phyloP scores from a whole-genome alignment of 495 filamentous ascomycete species.

The Coniosporium apollinis region DNA sequence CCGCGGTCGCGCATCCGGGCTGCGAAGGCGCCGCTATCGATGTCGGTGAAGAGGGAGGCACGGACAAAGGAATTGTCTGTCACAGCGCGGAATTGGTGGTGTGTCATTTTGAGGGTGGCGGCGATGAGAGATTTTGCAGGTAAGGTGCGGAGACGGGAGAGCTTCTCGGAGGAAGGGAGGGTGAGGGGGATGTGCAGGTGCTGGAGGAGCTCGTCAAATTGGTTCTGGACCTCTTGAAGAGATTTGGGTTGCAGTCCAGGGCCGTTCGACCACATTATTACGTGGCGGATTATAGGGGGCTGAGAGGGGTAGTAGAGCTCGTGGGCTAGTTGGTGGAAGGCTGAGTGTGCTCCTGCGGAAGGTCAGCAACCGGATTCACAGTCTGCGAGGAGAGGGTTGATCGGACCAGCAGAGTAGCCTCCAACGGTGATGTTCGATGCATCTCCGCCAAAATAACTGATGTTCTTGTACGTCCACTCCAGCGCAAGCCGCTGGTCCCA shows the following conservation, averaged over 20 bases:
- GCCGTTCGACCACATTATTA: conserved; percentile 39
- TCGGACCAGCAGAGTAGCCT: conserved; percentile 21
- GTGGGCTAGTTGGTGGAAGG: conserved; percentile 39
- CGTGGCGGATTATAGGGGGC: conserved; percentile 27
- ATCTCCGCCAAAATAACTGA: conserved; percentile 22
- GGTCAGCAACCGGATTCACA: background rate
- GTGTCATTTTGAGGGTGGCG: conserved; percentile 22
- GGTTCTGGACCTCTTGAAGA: conserved; percentile 29
- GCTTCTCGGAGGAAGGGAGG: conserved; percentile 27
- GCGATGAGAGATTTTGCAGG: conserved; percentile 25
- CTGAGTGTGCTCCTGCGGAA: conserved; percentile 17
- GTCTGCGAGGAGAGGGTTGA: conserved; percentile 1
- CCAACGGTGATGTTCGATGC: conserved; percentile 22
- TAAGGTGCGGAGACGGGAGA: conserved; percentile 28
- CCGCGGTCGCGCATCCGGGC: conserved; percentile 24
- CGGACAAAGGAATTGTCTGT: conserved; percentile 34
- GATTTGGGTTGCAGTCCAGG: conserved; percentile 37
- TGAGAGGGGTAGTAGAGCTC: conserved; percentile 31
- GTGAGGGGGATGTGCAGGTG: conserved; percentile 28
- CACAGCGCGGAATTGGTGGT: conserved; percentile 38
- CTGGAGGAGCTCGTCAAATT: conserved; percentile 38
- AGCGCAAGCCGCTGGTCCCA: conserved; percentile 26
- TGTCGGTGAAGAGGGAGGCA: conserved; percentile 25
- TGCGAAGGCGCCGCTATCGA: conserved; percentile 35
- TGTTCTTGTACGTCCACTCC: conserved; percentile 25